A percentile compares a stretch with the other conserved stretches of the same genome.
These are phyloP conservation scores for Aspergillus calidoustus DNA, from an alignment of 2,329 filamentous ascomycete genomes.

Conservation along the genomic window DNA sequence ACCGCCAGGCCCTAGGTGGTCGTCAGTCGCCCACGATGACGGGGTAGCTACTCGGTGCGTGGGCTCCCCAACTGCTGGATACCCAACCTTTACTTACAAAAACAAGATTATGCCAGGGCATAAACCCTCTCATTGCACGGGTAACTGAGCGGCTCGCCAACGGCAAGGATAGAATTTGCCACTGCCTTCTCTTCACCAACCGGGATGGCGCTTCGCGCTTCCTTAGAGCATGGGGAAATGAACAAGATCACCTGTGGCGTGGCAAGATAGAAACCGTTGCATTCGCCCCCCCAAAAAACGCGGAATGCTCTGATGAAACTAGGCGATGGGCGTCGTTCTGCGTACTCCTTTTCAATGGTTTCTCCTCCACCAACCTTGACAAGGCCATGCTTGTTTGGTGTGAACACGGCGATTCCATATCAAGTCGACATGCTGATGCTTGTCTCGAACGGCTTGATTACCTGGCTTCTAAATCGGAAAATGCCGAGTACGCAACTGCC, in stretches of 20 bases:
- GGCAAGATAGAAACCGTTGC: background rate
- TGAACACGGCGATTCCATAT: constrained; percentile 1
- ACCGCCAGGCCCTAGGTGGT: background rate
- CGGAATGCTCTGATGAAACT: background rate
- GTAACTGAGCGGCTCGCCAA: no score
- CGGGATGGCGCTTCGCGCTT: background rate
- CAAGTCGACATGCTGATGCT: constrained; percentile 4
- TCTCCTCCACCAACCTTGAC: background rate
- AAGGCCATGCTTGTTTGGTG: constrained; percentile 1
- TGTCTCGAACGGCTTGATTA: background rate
- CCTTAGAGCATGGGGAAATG: background rate
- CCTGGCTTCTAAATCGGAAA: background rate
- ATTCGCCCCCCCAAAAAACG: background rate
- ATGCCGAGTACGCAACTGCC: background rate
- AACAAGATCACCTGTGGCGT: background rate
- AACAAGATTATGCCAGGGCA: background rate
- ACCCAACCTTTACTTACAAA: background rate
- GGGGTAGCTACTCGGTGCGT: background rate
- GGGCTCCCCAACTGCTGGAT: background rate
- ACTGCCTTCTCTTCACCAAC: background rate
- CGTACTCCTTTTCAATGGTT: background rate
- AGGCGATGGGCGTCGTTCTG: background rate
- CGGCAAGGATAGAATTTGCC: no score
- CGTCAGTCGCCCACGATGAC: background rate
- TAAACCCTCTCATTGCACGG: no score